Conservation (phyloP, 208 protist species). For the Trypanosoma vivax region DNA sequence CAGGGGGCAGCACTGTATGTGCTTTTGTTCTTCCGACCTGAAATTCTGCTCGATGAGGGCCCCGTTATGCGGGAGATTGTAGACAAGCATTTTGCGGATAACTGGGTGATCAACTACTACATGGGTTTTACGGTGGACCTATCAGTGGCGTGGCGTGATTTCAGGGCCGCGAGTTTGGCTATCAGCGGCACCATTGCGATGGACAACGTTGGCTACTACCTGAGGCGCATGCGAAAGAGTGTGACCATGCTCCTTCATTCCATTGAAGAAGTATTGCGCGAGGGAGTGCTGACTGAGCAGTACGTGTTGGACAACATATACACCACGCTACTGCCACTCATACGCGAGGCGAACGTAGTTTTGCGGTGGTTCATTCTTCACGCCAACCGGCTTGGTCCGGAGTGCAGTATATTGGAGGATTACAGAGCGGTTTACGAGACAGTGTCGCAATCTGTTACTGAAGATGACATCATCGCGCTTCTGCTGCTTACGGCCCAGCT, state of each 20-base stretch:
- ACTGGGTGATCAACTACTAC: slow-evolving; percentile 98
- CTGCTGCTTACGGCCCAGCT: slow-evolving; percentile 92
- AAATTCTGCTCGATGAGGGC: slow-evolving; percentile 84
- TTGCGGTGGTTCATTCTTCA: slow-evolving; percentile 95
- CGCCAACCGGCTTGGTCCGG: slow-evolving; percentile 19
- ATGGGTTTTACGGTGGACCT: slow-evolving; percentile 95
- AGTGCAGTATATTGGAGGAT: slow-evolving; percentile 12
- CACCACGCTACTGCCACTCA: slow-evolving; percentile 69
- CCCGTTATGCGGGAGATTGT: slow-evolving; percentile 97
- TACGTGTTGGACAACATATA: slow-evolving; percentile 92
- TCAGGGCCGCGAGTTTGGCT: slow-evolving; percentile 89
- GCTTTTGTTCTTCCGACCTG: slow-evolving; percentile 96
- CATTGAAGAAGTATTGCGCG: slow-evolving; percentile 42
- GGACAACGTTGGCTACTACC: slow-evolving; percentile 69
- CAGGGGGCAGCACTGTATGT: slow-evolving; percentile 95
- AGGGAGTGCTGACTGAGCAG: slow-evolving; percentile 91
- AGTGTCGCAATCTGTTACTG: slow-evolving; percentile 24
- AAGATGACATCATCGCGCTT: slow-evolving; percentile 81
- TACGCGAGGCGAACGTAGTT: slow-evolving; percentile 92
- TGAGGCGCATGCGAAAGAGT: slow-evolving; percentile 31
- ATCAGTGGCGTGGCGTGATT: slow-evolving; percentile 85
- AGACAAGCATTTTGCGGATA: slow-evolving; percentile 98
- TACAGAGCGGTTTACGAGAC: slow-evolving; percentile 25
- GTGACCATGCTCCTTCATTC: slow-evolving; percentile 34
- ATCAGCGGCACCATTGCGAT: slow-evolving; percentile 86